These are phyloP conservation scores for Phytomonas sp. DNA, from an alignment of 208 protist species.

Conservation along the genomic window DNA sequence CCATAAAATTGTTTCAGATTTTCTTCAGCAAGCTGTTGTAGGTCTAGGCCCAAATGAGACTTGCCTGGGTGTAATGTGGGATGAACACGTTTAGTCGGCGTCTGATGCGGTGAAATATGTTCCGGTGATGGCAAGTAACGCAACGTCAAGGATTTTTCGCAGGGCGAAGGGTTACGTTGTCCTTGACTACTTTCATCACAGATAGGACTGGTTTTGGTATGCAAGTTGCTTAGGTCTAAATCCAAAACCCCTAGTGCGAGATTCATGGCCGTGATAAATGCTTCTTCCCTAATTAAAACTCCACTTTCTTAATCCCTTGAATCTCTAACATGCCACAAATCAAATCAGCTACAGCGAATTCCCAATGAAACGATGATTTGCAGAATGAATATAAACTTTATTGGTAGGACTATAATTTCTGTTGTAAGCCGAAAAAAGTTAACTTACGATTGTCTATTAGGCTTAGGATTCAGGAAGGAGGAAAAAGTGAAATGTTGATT, in stretches of 20 bases:
- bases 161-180: background rate
- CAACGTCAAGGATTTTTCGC: background rate
- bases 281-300: background rate
- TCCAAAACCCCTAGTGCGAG: background rate
- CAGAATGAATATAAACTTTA: background rate
- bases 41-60: background rate
- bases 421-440: background rate
- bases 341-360: background rate
- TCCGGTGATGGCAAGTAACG: background rate
- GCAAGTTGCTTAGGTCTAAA: background rate
- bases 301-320: background rate
- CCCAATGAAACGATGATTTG: background rate
- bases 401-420: constrained; percentile 2
- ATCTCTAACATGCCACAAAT: background rate
- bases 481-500: constrained; percentile 7
- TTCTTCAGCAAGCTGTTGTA: background rate
- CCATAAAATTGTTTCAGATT: background rate
- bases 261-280: background rate
- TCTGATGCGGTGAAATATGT: background rate
- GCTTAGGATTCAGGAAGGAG: background rate
- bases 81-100: background rate
- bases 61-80: background rate
- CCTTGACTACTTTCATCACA: background rate
- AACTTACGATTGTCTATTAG: background rate
- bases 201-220: background rate